These are phyloP conservation scores for Polyporus tsugae DNA, from an alignment of 1,284 basidiomycete genomes.

Conservation along the genomic window DNA sequence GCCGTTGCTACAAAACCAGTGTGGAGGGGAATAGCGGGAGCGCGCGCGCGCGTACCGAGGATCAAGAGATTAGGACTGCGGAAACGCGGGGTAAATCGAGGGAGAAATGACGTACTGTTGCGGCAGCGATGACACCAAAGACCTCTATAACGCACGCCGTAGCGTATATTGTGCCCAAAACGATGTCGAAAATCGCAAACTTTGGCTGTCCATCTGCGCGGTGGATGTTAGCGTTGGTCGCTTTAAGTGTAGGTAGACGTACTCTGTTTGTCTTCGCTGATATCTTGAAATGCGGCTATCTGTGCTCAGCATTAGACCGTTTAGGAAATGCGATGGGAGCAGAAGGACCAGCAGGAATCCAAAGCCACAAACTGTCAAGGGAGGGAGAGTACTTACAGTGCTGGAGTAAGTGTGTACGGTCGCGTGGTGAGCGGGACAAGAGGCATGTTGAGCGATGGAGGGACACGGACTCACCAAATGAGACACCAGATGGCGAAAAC, in stretches of 20 bases:
- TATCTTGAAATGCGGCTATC: slow-evolving; percentile 68
- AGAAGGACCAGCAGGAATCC: background rate
- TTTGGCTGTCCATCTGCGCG: slow-evolving; percentile 53
- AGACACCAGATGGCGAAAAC: slow-evolving; percentile 66
- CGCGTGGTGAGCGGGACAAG: slow-evolving; percentile 13
- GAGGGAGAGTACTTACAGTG: slow-evolving; percentile 51
- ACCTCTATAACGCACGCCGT: slow-evolving; percentile 61
- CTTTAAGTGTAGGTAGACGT: slow-evolving; percentile 36
- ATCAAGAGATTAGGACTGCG: background rate
- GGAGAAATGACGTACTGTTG: slow-evolving; percentile 54
- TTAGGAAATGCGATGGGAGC: background rate
- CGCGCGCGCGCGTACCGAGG: background rate
- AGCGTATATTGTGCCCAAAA: slow-evolving; percentile 64
- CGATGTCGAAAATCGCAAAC: slow-evolving; percentile 66
- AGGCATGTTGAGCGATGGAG: slow-evolving; percentile 1
- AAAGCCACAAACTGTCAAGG: background rate
- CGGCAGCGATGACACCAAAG: slow-evolving; percentile 63
- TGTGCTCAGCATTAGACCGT: slow-evolving; percentile 35
- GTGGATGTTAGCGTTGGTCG: background rate
- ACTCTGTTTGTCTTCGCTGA: slow-evolving; percentile 57
- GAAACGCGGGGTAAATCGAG: slow-evolving; percentile 9
- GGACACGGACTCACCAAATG: slow-evolving; percentile 53
- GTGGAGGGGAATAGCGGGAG: background rate
- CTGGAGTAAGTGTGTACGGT: slow-evolving; percentile 42
- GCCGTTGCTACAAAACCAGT: slow-evolving; percentile 59